phyloP scores from a whole-genome alignment of 2,329 filamentous ascomycete genomes.

The Fonsecaea monophora region DNA sequence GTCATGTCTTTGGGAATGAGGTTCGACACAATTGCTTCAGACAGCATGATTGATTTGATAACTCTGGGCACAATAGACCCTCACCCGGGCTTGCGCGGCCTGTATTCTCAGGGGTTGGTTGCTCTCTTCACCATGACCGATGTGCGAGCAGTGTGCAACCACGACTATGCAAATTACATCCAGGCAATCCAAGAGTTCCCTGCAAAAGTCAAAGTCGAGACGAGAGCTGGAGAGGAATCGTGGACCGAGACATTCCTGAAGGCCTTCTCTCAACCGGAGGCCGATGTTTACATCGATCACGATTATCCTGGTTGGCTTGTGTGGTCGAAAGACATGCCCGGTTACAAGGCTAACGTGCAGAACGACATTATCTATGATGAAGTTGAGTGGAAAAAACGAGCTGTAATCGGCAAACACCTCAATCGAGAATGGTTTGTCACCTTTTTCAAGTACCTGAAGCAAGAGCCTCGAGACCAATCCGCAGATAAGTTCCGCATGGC shows the following conservation, averaged over 20 bases:
- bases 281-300: slow-evolving; percentile 87
- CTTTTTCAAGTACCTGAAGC: slow-evolving; percentile 92
- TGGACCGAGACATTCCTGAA: slow-evolving; percentile 82
- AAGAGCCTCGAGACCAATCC: slow-evolving; percentile 83
- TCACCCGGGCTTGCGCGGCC: slow-evolving; percentile 81
- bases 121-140: slow-evolving; percentile 85
- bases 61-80: slow-evolving; percentile 84
- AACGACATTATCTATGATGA: slow-evolving; percentile 78
- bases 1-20: slow-evolving; percentile 88
- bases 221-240: slow-evolving; percentile 73
- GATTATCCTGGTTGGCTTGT: slow-evolving; percentile 97
- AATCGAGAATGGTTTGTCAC: slow-evolving; percentile 84
- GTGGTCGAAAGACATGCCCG: slow-evolving; percentile 87
- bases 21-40: slow-evolving; percentile 85
- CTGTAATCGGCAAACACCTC: slow-evolving; percentile 79
- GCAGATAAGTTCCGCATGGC: slow-evolving; percentile 89
- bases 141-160: slow-evolving; percentile 81
- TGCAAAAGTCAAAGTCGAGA: slow-evolving; percentile 76
- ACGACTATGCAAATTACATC: slow-evolving; percentile 87
- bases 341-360: slow-evolving; percentile 73
- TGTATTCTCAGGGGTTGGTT: slow-evolving; percentile 81
- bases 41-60: slow-evolving; percentile 82
- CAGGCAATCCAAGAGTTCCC: slow-evolving; percentile 78
- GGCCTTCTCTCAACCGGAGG: slow-evolving; percentile 76
- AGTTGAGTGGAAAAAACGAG: slow-evolving; percentile 73